Evolutionary conservation across 352 stramenopile genomes (phyloP).

Genomic region (Globisporangium camurandrum): DNA sequence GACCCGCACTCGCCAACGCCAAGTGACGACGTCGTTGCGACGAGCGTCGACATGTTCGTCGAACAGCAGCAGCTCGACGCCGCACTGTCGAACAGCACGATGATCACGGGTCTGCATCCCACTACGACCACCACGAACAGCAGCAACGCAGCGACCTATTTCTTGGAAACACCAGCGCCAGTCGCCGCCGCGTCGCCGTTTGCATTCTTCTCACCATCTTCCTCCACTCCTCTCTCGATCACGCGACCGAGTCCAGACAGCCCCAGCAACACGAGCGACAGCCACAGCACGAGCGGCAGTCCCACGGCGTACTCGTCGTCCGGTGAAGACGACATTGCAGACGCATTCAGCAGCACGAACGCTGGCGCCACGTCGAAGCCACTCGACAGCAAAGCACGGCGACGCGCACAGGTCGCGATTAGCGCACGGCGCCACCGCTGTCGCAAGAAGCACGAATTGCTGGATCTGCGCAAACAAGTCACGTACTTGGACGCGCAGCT

Average conservation of each 20-base stretch:
- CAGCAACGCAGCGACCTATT: conserved; percentile 1
- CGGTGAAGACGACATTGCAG: too few relatives aligned
- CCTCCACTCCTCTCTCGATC: background rate
- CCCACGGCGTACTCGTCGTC: conserved; percentile 9
- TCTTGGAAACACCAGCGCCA: too few relatives aligned
- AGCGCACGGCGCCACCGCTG: conserved; percentile 32
- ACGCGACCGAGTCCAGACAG: background rate
- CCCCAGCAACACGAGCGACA: background rate
- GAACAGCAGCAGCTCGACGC: background rate
- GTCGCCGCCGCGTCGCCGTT: background rate
- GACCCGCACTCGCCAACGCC: conserved; percentile 11
- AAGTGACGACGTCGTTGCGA: conserved; percentile 1
- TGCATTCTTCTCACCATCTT: background rate
- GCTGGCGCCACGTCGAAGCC: background rate
- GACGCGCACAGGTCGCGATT: conserved; percentile 23
- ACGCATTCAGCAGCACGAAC: background rate
- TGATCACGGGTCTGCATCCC: too few relatives aligned
- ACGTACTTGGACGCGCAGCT: conserved; percentile 24
- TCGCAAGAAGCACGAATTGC: conserved; percentile 39
- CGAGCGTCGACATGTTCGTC: background rate
- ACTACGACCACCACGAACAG: background rate
- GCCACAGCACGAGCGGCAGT: background rate
- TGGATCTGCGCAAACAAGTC: conserved; percentile 29
- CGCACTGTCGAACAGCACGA: background rate
- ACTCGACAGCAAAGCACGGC: conserved; percentile 19